Evolutionary conservation across 805 yeast genomes (phyloP).

Genomic region (Suhomyces xylopsoci): DNA sequence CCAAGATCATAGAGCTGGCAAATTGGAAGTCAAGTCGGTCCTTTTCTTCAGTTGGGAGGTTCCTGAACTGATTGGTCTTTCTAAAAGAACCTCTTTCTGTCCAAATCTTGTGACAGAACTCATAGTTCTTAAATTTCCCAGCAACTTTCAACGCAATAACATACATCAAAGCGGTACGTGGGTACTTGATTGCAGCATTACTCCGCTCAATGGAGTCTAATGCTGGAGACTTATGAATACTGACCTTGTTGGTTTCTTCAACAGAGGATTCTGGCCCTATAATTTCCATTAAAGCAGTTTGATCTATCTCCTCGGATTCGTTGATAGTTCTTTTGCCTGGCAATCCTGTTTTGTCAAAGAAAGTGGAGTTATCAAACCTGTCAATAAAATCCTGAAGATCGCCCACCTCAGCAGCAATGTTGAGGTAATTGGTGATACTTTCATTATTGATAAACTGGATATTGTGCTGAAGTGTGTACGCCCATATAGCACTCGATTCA

Average conservation of each 20-base stretch:
- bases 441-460: constrained; percentile 44
- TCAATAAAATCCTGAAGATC: constrained; percentile 31
- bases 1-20: constrained; percentile 66
- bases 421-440: constrained; percentile 50
- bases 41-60: constrained; percentile 32
- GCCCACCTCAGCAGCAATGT: constrained; percentile 41
- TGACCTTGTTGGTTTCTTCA: constrained; percentile 3
- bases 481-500: constrained; percentile 79
- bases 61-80: constrained; percentile 48
- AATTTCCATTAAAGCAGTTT: not conserved
- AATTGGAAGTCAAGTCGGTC: constrained; percentile 58
- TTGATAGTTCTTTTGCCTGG: constrained; percentile 10
- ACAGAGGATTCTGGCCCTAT: not conserved
- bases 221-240: constrained; percentile 18
- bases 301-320: not conserved
- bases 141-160: constrained; percentile 67
- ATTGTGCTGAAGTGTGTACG: constrained; percentile 42
- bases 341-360: constrained; percentile 22
- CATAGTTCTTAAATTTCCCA: constrained; percentile 47
- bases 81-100: constrained; percentile 74
- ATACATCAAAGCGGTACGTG: constrained; percentile 48
- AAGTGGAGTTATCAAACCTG: constrained; percentile 28
- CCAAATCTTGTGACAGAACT: constrained; percentile 70
- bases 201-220: constrained; percentile 8
- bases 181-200: constrained; percentile 5